Base-by-base conservation (phyloP, 768 basidiomycete species). In the Phaeolepiota aurea region DNA sequence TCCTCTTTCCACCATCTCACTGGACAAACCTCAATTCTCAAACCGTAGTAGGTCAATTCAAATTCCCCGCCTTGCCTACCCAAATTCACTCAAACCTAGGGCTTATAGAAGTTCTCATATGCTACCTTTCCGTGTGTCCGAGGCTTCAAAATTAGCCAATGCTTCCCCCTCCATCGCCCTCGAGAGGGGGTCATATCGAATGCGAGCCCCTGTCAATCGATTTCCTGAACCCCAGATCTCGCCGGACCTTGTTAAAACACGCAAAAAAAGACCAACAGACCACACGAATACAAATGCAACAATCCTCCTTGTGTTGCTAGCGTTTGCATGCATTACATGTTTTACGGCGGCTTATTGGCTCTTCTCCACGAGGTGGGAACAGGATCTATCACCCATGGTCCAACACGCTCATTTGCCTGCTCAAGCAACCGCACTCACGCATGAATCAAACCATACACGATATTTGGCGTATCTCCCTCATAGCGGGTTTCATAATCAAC, bases 401-500 rank as follows among this genome's bases (percentile, higher is more conserved):
- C 25, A n/a, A 28, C 9, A 7, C 18, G 33, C 33, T 14, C 7
- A 35, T 19, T 9, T 16, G 12, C 18, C 33, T 7, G 9, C 18
- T 35, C 33, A 35, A 35, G 33, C 16, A 9, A 7, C 15, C 33
- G 33, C 7, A 7, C 9, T 9, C 9, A 7, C 33, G 12, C n/a
- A 28, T 28, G 33, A 35, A 16, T 28, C 25, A n/a, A n/a, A 61
- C 41, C 46, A 48, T 2, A 66, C 67, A 45, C 63, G 55, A 39
- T 90, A 72, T 56, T 58, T 91, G 14, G 68, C 84, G 14, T 90
- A 87, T 56, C 66, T 90, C 14, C 87, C 87, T 10, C 87, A 90
- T 55, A 86, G 83, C 46, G 84, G 86, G 2, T 82, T 86, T 48
- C 85, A 90, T 59, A 90, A 87, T 57, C 86, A 90, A 61, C 79